phyloP scores from a whole-genome alignment of 441 rosid species.

The Croton setiger region DNA sequence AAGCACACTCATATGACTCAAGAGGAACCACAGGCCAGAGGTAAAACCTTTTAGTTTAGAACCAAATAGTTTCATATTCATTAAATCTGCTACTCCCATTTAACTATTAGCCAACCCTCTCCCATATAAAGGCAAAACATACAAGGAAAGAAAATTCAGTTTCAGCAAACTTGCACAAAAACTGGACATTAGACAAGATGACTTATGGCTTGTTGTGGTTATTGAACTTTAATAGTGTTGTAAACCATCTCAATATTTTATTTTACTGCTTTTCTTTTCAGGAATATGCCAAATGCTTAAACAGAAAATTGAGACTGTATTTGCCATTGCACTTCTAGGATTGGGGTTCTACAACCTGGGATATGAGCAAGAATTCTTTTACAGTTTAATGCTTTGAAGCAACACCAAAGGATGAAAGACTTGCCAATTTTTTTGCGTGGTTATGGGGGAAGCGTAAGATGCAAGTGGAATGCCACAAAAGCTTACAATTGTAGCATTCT shows the following conservation, averaged over 20 bases:
- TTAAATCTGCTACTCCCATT: not conserved
- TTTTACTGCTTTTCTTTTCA: conserved; percentile 32
- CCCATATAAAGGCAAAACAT: not conserved
- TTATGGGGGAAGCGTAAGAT: conserved; percentile 12
- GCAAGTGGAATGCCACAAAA: not conserved
- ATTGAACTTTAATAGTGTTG: not conserved
- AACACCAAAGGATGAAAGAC: conserved; percentile 14
- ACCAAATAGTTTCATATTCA: conserved; percentile 12
- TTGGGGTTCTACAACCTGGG: conserved; percentile 59
- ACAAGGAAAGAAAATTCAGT: not conserved
- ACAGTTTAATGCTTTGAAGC: conserved; percentile 51
- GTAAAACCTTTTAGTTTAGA: conserved; percentile 31
- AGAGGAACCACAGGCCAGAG: conserved; percentile 31
- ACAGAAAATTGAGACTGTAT: conserved; percentile 41
- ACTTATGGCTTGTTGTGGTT: not conserved
- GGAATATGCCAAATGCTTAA: conserved; percentile 39
- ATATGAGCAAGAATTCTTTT: conserved; percentile 61
- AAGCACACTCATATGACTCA: conserved; percentile 23
- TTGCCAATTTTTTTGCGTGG: not conserved
- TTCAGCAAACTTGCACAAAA: not conserved
- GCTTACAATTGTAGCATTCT: not conserved
- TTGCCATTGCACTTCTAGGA: conserved; percentile 47
- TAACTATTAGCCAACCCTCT: not conserved
- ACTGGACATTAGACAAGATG: not conserved
- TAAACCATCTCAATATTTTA: conserved; percentile 12